These are phyloP conservation scores for Cokeromyces recurvatus DNA, from an alignment of 371 early-diverging fungal species.

Conservation along the genomic window DNA sequence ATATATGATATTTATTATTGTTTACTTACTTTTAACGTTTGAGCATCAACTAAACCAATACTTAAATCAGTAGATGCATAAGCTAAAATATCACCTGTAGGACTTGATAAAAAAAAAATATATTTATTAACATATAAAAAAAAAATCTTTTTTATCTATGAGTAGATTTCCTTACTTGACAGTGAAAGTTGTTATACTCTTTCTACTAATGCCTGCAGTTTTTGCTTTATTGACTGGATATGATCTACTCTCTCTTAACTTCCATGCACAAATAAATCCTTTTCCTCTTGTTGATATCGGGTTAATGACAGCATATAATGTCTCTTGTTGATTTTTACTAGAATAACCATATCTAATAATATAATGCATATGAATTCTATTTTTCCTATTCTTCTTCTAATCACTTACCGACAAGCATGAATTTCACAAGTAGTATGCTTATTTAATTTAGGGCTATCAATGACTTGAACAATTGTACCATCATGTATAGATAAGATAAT, in stretches of 20 bases:
- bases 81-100: slow-evolving; percentile 52
- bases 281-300: slow-evolving; percentile 21
- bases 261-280: slow-evolving; percentile 37
- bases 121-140: neutral
- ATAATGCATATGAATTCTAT: neutral
- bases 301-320: slow-evolving; percentile 37
- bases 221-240: slow-evolving; percentile 23
- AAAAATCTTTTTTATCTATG: neutral
- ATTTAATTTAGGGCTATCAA: slow-evolving; percentile 57
- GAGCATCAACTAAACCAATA: slow-evolving; percentile 54
- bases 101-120: slow-evolving; percentile 25
- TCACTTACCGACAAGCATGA: slow-evolving; percentile 40
- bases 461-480: slow-evolving; percentile 50
- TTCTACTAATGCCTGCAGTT: slow-evolving; percentile 31
- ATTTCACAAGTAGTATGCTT: slow-evolving; percentile 42
- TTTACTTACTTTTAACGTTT: slow-evolving; percentile 49
- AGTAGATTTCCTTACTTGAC: slow-evolving; percentile 18
- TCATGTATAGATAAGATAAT: slow-evolving; percentile 45
- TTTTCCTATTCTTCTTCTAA: neutral
- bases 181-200: slow-evolving; percentile 29
- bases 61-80: slow-evolving; percentile 55
- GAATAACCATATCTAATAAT: neutral
- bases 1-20: too few relatives aligned
- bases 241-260: slow-evolving; percentile 4
- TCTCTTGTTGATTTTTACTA: slow-evolving; percentile 3